Conservation (phyloP, 345 rosid species). For the Psidium guajava region DNA sequence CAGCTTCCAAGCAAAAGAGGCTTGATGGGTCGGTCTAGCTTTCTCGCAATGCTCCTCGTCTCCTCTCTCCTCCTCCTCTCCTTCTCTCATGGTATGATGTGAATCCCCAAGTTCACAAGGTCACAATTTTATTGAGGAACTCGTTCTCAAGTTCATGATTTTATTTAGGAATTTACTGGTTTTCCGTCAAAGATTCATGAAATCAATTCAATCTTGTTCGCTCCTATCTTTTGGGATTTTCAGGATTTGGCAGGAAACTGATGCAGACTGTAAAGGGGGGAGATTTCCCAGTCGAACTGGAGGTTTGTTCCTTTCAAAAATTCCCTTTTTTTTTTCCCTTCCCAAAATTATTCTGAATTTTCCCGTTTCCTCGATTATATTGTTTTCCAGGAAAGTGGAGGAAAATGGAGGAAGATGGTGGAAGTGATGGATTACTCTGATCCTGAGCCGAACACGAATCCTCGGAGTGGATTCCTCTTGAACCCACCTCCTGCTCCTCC, state of each 20-base stretch:
- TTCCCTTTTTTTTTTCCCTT: background rate
- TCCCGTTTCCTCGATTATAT: background rate
- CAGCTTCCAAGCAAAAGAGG: background rate
- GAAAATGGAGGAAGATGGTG: background rate
- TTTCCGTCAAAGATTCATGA: background rate
- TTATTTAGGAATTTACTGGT: background rate
- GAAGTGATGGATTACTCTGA: slow-evolving; percentile 4
- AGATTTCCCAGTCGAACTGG: background rate
- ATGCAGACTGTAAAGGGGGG: background rate
- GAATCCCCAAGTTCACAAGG: background rate
- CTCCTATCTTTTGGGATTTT: background rate
- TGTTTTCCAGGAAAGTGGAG: background rate
- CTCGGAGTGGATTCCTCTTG: background rate
- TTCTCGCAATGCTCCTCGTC: background rate
- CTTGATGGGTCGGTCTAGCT: background rate
- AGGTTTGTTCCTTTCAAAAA: background rate
- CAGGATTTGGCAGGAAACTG: slow-evolving; percentile 1
- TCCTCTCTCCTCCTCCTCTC: background rate
- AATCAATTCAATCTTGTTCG: background rate
- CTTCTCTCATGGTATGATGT: background rate
- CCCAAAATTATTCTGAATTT: background rate
- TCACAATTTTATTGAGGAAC: background rate
- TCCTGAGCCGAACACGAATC: slow-evolving; percentile 2
- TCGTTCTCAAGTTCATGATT: background rate
- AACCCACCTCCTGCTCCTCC: background rate